These are phyloP conservation scores for Lachnellula occidentalis DNA, from an alignment of 2,329 filamentous ascomycete genomes.

Conservation along the genomic window DNA sequence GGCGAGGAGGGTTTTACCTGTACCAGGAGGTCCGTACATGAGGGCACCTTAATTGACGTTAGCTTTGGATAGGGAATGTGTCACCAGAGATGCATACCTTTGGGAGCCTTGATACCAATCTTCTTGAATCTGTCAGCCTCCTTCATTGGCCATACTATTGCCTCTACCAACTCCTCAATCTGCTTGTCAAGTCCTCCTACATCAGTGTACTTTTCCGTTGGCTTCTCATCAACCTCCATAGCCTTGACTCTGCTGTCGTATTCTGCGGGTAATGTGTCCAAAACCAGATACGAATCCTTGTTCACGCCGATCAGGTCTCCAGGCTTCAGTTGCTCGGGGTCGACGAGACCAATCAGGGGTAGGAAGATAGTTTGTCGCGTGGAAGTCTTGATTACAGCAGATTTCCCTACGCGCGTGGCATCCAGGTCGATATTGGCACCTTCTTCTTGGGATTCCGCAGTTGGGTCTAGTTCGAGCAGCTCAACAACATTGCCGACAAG, in stretches of 20 bases:
- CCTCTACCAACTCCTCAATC: constrained; percentile 97
- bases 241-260: constrained; percentile 99
- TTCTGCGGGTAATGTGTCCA: constrained; percentile 94
- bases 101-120: constrained; percentile 98
- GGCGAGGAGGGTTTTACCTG: constrained; percentile 85
- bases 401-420: constrained; percentile 94
- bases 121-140: constrained; percentile 99
- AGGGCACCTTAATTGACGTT: constrained; percentile 66
- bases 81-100: constrained; percentile 58
- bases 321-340: constrained; percentile 90
- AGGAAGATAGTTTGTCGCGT: constrained; percentile 98
- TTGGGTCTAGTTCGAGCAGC: constrained; percentile 91
- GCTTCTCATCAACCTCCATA: constrained; percentile 99
- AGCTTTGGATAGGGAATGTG: neutral
- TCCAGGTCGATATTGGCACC: constrained; percentile 98
- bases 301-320: constrained; percentile 97
- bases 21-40: constrained; percentile 94
- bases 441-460: constrained; percentile 92
- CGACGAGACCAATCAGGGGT: constrained; percentile 92
- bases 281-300: constrained; percentile 96
- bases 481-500: constrained; percentile 98
- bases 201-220: constrained; percentile 97
- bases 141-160: constrained; percentile 99
- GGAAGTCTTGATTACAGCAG: constrained; percentile 98
- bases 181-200: constrained; percentile 97